Base-by-base conservation (phyloP, 2,329 filamentous ascomycete genomes). In the Parastagonospora avenae region DNA sequence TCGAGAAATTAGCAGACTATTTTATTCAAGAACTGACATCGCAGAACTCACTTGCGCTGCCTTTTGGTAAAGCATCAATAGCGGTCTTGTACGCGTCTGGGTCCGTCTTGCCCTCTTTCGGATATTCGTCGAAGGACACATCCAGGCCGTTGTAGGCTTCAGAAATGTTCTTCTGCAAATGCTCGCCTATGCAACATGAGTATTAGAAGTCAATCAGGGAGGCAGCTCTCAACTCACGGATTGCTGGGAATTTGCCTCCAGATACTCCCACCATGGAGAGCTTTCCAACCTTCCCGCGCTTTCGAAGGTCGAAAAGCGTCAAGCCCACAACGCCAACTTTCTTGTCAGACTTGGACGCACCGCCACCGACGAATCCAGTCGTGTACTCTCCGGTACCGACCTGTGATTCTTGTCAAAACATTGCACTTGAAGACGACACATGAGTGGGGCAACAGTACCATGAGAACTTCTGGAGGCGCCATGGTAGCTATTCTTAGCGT, bases 321-420 rank as follows among this genome's bases (percentile, higher is more conserved):
- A 97, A 79, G 35, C 90, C 92, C 14, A 97, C 92, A 8, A 97
- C 93, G 51, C 93, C 92, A 42, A 97, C 89, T 76, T 97, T 97
- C 80, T 97, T 97, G 81, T 97, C 93, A 42, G 91, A 96, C 9
- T 84, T 87, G 4, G 91, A 96, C 44, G 87, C 88, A 52, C 88
- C 89, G 54, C 86, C 87, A 50, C 90, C 91, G 50, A 96, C 92
- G 64, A 94, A 97, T 50, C 92, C 92, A 37, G 93, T 97, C 66
- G 93, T 97, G 82, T 97, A 97, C 82, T 97, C 92, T 68, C 92
- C 93, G 9, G 92, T 96, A 59, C 92, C 92, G 52, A 96, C 85
- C 89, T 74, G 43, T 27, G 42, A 33, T 24, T 29, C 29, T 33
- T 8, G 42, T 66, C 42, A 54, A 38, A 15, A 38, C 11, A 15